phyloP scores from a whole-genome alignment of 1,139 yeast genomes.

The Pichia sp. region DNA sequence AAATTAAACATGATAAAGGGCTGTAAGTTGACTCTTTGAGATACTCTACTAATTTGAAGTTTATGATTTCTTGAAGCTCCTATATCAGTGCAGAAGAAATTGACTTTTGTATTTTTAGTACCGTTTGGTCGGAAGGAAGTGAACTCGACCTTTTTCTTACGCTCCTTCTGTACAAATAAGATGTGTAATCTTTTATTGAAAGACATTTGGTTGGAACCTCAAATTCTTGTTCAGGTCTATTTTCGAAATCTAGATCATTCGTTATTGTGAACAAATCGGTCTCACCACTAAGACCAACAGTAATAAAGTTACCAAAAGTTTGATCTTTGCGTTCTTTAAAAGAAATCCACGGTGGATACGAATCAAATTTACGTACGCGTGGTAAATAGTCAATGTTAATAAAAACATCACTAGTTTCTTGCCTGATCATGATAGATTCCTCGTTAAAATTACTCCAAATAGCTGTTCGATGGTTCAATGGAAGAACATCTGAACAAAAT shows the following conservation, averaged over 20 bases:
- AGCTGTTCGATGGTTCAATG: neutral
- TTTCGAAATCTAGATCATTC: neutral
- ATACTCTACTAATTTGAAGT: neutral
- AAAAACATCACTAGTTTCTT: neutral
- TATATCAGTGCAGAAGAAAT: too few relatives aligned
- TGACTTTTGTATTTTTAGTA: too few relatives aligned
- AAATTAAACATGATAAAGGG: slow-evolving; percentile 48
- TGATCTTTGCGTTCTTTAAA: neutral
- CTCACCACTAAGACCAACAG: slow-evolving; percentile 48
- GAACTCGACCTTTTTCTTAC: too few relatives aligned
- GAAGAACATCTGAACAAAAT: neutral
- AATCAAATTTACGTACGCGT: slow-evolving; percentile 30
- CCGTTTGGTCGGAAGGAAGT: too few relatives aligned
- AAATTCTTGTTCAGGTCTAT: neutral
- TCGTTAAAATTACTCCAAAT: neutral
- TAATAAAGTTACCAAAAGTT: slow-evolving; percentile 22
- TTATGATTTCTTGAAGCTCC: too few relatives aligned
- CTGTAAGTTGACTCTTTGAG: neutral
- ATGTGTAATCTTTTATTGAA: neutral
- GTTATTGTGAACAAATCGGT: slow-evolving; percentile 27
- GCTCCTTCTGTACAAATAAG: too few relatives aligned
- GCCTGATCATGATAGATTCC: neutral
- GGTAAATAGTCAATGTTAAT: slow-evolving; percentile 35
- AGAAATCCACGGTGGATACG: slow-evolving; percentile 34
- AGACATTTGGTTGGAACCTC: neutral